These are phyloP conservation scores for Cenchrus americanus DNA, from an alignment of 176 grass and related monocot genomes.

Conservation along the genomic window DNA sequence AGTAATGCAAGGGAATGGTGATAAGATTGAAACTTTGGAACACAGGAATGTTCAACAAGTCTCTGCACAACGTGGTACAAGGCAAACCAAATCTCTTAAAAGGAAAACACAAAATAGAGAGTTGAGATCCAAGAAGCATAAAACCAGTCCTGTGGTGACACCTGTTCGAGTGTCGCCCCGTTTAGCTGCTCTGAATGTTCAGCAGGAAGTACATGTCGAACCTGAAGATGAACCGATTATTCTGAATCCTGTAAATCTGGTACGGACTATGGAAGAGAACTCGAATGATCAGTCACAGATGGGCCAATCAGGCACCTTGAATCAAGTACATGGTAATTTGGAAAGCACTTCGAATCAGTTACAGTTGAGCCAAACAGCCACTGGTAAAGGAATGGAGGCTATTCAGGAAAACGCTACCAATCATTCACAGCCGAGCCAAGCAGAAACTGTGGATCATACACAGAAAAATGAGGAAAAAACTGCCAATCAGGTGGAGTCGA, in stretches of 20 bases:
- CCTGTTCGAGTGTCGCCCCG: conserved; percentile 44
- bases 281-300: conserved; percentile 2
- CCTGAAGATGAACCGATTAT: conserved; percentile 5
- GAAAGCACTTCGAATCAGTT: conserved; percentile 21
- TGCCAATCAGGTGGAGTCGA: conserved; percentile 23
- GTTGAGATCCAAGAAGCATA: conserved; percentile 42
- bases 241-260: conserved; percentile 23
- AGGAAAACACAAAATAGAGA: conserved; percentile 38
- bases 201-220: conserved; percentile 24
- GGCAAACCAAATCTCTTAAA: conserved; percentile 34
- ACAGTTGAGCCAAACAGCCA: conserved; percentile 23
- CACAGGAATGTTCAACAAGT: conserved; percentile 4
- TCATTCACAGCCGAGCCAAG: conserved; percentile 33
- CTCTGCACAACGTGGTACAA: conserved; percentile 14
- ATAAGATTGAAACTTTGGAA: conserved; percentile 32
- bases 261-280: conserved; percentile 19
- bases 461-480: conserved; percentile 26
- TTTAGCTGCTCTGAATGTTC: conserved; percentile 48
- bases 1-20: conserved; percentile 22
- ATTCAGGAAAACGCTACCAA: conserved; percentile 35
- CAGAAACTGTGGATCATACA: conserved; percentile 5
- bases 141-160: conserved; percentile 14
- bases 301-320: conserved; percentile 19
- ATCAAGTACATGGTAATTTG: conserved; percentile 20
- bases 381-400: conserved; percentile 5